These are phyloP conservation scores for Magnolia officinalis DNA, from an alignment of 164 flowering plant genomes.

Conservation along the genomic window DNA sequence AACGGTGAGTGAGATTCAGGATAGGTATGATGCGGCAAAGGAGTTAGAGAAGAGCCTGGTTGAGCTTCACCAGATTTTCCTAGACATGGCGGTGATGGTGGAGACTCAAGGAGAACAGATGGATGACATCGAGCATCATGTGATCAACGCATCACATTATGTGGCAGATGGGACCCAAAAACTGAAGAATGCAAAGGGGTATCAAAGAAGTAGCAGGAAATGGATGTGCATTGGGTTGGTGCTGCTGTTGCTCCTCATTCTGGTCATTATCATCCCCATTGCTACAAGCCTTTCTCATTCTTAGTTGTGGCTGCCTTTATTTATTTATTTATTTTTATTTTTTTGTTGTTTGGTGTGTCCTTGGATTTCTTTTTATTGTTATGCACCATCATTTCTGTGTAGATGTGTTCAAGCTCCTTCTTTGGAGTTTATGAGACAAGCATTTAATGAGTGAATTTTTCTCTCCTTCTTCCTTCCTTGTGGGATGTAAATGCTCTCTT, in stretches of 20 bases:
- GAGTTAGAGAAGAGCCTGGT: constrained; percentile 31
- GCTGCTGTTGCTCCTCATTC: constrained; percentile 49
- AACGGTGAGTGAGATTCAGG: constrained; percentile 29
- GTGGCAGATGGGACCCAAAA: constrained; percentile 29
- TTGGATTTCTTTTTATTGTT: too few species aligned
- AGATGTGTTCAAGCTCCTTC: too few species aligned
- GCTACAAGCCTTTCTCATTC: constrained; percentile 39
- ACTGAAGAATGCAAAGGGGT: constrained; percentile 23
- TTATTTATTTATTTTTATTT: too few species aligned
- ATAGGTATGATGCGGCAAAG: constrained; percentile 28
- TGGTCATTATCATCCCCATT: constrained; percentile 58
- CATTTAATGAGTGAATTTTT: too few species aligned
- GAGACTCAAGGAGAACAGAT: constrained; percentile 33
- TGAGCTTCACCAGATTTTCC: constrained; percentile 31
- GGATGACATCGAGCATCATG: constrained; percentile 32
- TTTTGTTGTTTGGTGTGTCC: too few species aligned
- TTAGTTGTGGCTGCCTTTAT: background rate
- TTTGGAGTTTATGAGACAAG: too few species aligned
- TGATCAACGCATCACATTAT: constrained; percentile 22
- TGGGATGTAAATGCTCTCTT: too few species aligned
- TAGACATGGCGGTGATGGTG: constrained; percentile 39
- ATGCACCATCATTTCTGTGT: too few species aligned
- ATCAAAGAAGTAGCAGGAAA: constrained; percentile 29
- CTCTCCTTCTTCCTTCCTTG: too few species aligned
- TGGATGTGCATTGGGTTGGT: constrained; percentile 59